phyloP scores from a whole-genome alignment of 352 stramenopile genomes.

The Globisporangium canariense region DNA sequence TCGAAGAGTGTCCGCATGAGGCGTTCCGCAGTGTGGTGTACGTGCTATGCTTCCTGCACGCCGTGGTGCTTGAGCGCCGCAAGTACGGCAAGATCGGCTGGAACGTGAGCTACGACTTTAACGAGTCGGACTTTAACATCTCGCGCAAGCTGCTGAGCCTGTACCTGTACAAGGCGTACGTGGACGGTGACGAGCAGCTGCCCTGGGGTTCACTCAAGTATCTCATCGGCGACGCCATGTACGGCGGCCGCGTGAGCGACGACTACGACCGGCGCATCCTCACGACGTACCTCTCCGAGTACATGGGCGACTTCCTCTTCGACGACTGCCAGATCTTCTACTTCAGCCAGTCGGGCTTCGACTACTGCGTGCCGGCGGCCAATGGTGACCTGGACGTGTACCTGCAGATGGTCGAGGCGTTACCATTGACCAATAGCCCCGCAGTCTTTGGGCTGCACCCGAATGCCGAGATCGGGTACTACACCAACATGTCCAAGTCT shows the following conservation, averaged over 20 bases:
- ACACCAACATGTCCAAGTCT: conserved; percentile 92
- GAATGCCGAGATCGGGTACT: conserved; percentile 97
- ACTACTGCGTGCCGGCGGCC: conserved; percentile 80
- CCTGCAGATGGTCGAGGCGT: conserved; percentile 76
- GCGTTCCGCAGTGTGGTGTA: conserved; percentile 94
- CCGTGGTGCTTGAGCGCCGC: conserved; percentile 92
- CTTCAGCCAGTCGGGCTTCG: conserved; percentile 92
- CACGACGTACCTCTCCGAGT: conserved; percentile 91
- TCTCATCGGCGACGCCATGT: conserved; percentile 96
- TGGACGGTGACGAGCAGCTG: conserved; percentile 91
- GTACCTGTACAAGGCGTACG: conserved; percentile 93
- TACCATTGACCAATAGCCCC: conserved; percentile 92
- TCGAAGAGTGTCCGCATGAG: conserved; percentile 92
- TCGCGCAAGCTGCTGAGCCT: conserved; percentile 88
- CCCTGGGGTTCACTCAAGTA: conserved; percentile 95
- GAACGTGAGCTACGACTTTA: conserved; percentile 97
- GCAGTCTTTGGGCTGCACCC: conserved; percentile 95
- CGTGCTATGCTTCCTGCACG: conserved; percentile 94
- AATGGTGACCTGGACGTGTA: conserved; percentile 78
- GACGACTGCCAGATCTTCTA: conserved; percentile 93
- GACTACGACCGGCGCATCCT: conserved; percentile 96
- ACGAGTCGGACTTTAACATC: conserved; percentile 96
- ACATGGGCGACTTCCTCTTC: conserved; percentile 97
- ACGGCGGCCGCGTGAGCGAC: conserved; percentile 94
- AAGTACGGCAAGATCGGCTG: conserved; percentile 98